Evolutionary conservation across 2,329 filamentous ascomycete genomes (phyloP).

Genomic region (Chalaropsis thielavioides): DNA sequence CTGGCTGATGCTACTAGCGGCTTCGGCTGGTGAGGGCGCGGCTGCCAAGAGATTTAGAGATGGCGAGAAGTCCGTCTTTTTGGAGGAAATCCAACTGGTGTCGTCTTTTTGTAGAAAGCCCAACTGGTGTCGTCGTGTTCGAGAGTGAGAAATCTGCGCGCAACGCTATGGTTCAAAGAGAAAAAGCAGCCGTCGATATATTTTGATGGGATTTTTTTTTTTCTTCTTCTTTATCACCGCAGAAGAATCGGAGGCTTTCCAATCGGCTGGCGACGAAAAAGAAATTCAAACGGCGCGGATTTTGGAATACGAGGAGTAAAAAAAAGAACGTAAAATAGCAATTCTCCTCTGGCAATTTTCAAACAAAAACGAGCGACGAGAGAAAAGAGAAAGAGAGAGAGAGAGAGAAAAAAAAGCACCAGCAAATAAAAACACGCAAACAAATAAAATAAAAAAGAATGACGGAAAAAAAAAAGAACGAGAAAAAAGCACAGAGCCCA

Average conservation of each 20-base stretch:
- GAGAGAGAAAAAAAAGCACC: constrained; percentile 7
- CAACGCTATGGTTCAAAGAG: not conserved
- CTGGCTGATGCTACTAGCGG: not conserved
- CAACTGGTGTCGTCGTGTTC: not conserved
- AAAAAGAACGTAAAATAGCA: not conserved
- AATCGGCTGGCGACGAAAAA: not conserved
- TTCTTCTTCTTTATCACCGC: not conserved
- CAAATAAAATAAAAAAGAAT: not conserved
- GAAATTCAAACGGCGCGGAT: not conserved
- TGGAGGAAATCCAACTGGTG: not conserved
- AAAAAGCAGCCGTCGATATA: not conserved
- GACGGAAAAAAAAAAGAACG: constrained; percentile 2
- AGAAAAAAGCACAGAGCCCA: constrained; percentile 3
- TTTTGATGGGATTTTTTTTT: not conserved
- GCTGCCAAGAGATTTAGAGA: not conserved
- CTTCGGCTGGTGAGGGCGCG: not conserved
- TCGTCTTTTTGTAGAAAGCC: not conserved
- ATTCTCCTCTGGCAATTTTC: not conserved
- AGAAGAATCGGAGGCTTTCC: not conserved
- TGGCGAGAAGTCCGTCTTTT: no score
- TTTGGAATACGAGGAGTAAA: constrained; percentile 1
- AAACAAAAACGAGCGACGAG: constrained; percentile 1
- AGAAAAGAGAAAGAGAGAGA: constrained; percentile 4
- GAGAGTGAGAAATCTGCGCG: not conserved
- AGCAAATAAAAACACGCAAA: constrained; percentile 5